phyloP scores from a whole-genome alignment of 106 monocot species.

The Gastrodia elata region DNA sequence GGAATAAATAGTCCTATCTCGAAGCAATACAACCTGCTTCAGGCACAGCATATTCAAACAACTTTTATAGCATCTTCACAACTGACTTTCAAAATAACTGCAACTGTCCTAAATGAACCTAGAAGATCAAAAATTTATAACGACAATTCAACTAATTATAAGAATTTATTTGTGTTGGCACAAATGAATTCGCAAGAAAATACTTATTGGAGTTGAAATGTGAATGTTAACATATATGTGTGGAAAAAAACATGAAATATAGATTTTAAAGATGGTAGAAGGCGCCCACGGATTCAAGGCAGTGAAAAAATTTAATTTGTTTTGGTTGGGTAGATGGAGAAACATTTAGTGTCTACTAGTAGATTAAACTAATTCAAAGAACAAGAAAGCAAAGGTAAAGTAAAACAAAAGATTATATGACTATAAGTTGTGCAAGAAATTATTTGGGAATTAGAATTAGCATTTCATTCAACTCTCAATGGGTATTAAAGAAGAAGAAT shows the following conservation, averaged over 20 bases:
- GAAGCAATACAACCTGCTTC: no score
- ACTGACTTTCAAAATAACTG: no score
- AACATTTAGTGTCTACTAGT: no score
- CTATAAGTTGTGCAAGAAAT: background rate
- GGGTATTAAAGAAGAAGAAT: background rate
- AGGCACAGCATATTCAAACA: no score
- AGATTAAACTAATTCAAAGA: background rate
- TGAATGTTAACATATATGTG: background rate
- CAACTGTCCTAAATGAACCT: no score
- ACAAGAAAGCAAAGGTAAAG: background rate
- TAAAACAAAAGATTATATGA: background rate
- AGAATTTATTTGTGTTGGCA: background rate
- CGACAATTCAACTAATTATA: background rate
- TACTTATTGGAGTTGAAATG: background rate
- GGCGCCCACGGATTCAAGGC: background rate
- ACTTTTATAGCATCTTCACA: no score
- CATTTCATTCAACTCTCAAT: background rate
- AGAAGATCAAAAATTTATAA: conserved; percentile 1
- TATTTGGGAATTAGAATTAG: background rate
- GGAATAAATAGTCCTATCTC: no score
- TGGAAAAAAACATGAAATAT: background rate
- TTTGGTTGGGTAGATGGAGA: no score
- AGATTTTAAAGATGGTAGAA: background rate
- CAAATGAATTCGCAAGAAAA: background rate
- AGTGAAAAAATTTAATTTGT: no score